Evolutionary conservation across 768 basidiomycete genomes (phyloP), one percentile per base, ranked within the genome.

Genomic region (Russula virescens): DNA sequence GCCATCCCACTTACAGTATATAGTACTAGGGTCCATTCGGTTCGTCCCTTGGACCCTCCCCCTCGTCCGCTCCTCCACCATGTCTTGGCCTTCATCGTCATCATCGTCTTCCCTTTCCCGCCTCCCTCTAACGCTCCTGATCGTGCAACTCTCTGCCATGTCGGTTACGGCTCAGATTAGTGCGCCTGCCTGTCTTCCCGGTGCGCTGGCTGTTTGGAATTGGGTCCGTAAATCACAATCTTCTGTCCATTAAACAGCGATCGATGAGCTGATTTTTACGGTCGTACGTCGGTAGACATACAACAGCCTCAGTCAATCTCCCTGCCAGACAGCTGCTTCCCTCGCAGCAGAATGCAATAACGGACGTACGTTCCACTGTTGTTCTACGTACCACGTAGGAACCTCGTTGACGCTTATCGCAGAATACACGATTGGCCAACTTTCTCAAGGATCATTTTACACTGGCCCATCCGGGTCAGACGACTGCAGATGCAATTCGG

Each of bases 401-500:
- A 8, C 28, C 55, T 21, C 18, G 25, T 19, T 14, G 5, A 28
- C 6, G 8, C n/a, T 23, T 9, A n/a, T 25, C 10, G 38, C 51
- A 63, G 62, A 49, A 19, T 63, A 54, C 25, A 46, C 49, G 31
- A 59, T 63, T 21, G 57, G 57, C 2, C 43, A 18, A 47, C 47
- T 63, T 13, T 8, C 6, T 21, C 2, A 1, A 3, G 57, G 57
- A 11, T n/a, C 25, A 21, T 57, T 25, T 18, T 63, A 63, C 58
- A 38, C 49, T 21, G 62, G 62, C 34, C 62, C 62, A 9, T 43
- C 48, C 19, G 34, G 23, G 8, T 11, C 42, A 3, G 21, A 54
- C 26, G 13, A 31, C 3, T 63, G 62, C 58, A 31, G 52, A 25
- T 63, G 62, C 45, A 63, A 59, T 26, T n/a, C 57, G 25, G 62